Evolutionary conservation across 2,329 filamentous ascomycete genomes (phyloP).

Genomic region (Colletotrichum nymphaeae): DNA sequence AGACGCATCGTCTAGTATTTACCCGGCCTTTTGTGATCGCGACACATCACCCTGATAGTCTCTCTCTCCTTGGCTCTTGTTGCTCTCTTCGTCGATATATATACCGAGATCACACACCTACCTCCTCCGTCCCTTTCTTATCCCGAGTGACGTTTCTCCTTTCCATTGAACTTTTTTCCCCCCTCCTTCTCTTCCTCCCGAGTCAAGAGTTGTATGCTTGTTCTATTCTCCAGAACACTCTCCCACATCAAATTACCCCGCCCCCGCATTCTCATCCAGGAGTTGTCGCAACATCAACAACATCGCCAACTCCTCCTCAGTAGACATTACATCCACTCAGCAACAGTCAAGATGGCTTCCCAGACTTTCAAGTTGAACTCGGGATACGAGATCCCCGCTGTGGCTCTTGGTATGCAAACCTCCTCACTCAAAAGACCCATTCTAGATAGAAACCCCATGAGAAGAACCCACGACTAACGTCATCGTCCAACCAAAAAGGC

Average conservation of each 20-base stretch:
- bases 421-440: not conserved
- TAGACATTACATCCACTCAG: slow-evolving; percentile 1
- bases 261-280: slow-evolving; percentile 14
- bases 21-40: slow-evolving; percentile 11
- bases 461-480: not conserved
- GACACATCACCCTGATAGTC: slow-evolving; percentile 10
- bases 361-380: slow-evolving; percentile 73
- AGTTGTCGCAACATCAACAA: not conserved
- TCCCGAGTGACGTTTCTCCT: slow-evolving; percentile 2
- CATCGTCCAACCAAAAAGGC: slow-evolving; percentile 52
- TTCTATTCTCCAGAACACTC: not conserved
- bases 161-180: not conserved
- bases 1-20: slow-evolving; percentile 11
- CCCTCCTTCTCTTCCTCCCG: not conserved
- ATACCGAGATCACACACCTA: slow-evolving; percentile 13
- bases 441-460: not conserved
- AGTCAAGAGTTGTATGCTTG: not conserved
- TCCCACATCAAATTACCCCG: slow-evolving; percentile 21
- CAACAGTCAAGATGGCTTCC: slow-evolving; percentile 56
- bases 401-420: slow-evolving; percentile 67
- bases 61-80: not conserved
- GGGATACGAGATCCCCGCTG: slow-evolving; percentile 70
- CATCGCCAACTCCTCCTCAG: not conserved
- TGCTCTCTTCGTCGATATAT: slow-evolving; percentile 19
- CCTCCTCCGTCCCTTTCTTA: not conserved